phyloP scores from a whole-genome alignment of 2,329 filamentous ascomycete species.

The Chrysoporthe cubensis region DNA sequence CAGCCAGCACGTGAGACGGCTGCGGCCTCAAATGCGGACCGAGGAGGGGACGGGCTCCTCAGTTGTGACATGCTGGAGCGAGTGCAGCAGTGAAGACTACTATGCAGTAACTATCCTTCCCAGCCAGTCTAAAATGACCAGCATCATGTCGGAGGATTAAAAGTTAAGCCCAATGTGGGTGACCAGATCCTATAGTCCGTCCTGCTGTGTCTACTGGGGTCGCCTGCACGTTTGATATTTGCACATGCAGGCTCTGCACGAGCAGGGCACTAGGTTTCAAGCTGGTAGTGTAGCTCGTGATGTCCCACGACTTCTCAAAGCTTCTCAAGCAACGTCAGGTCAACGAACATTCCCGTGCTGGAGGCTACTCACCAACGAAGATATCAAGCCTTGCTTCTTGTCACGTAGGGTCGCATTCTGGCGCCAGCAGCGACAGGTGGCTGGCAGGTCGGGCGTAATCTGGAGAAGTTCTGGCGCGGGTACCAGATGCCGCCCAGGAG shows the following conservation, averaged over 20 bases:
- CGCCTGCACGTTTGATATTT: constrained; percentile 1
- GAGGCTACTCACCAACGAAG: neutral
- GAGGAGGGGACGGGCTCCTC: neutral
- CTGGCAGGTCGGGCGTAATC: neutral
- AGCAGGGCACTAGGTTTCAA: constrained; percentile 8
- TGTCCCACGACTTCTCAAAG: neutral
- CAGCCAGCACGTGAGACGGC: constrained; percentile 10
- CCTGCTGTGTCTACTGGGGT: constrained; percentile 2
- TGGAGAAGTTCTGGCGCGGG: neutral
- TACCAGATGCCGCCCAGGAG: neutral
- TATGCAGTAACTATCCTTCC: constrained; percentile 15
- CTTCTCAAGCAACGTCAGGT: neutral
- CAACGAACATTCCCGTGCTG: neutral
- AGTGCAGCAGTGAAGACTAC: neutral
- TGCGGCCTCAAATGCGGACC: neutral
- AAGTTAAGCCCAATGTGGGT: constrained; percentile 23
- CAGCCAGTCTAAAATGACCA: constrained; percentile 17
- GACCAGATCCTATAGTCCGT: constrained; percentile 22
- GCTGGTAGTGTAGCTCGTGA: constrained; percentile 1
- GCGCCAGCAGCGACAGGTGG: neutral
- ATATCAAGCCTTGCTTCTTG: constrained; percentile 5
- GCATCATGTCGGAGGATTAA: constrained; percentile 25
- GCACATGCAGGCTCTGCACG: neutral
- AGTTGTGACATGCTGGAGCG: neutral
- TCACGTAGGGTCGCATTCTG: neutral